Percentiles rank a stretch among this genome's conserved stretches.
These are phyloP conservation scores for Anthoceros angustus DNA, from an alignment of 225 moss, liverwort and hornwort genomes.

Conservation along the genomic window DNA sequence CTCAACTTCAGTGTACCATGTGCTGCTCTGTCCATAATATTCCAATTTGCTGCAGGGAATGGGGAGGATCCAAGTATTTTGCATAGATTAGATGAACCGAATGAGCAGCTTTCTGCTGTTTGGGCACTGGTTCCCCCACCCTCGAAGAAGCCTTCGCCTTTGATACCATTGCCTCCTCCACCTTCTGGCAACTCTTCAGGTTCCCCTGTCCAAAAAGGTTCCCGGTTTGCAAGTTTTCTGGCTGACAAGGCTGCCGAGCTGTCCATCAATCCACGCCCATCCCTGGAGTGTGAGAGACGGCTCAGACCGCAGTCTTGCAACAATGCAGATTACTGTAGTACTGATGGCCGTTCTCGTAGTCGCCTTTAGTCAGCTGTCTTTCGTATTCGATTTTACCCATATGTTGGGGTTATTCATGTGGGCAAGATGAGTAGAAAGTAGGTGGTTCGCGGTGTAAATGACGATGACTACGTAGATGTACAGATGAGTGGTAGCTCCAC, in stretches of 20 bases:
- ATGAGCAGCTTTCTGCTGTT: constrained; percentile 71
- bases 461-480: too few species aligned
- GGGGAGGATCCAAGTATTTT: constrained; percentile 44
- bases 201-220: constrained; percentile 34
- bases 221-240: constrained; percentile 61
- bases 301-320: constrained; percentile 6
- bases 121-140: constrained; percentile 95
- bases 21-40: constrained; percentile 56
- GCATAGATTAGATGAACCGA: constrained; percentile 64
- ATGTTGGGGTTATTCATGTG: too few species aligned
- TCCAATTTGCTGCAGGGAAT: constrained; percentile 60
- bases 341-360: not conserved
- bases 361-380: not conserved
- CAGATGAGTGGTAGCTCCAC: too few species aligned
- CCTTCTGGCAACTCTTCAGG: constrained; percentile 19
- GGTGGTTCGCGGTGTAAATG: too few species aligned
- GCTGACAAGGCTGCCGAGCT: constrained; percentile 41
- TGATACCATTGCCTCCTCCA: constrained; percentile 13
- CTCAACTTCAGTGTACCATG: constrained; percentile 95
- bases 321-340: not conserved
- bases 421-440: too few species aligned
- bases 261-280: constrained; percentile 13
- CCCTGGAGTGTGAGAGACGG: constrained; percentile 3
- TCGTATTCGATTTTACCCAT: not conserved
- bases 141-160: constrained; percentile 57